phyloP scores from a whole-genome alignment of 2,329 filamentous ascomycete genomes.

The Drechmeria coniospora region DNA sequence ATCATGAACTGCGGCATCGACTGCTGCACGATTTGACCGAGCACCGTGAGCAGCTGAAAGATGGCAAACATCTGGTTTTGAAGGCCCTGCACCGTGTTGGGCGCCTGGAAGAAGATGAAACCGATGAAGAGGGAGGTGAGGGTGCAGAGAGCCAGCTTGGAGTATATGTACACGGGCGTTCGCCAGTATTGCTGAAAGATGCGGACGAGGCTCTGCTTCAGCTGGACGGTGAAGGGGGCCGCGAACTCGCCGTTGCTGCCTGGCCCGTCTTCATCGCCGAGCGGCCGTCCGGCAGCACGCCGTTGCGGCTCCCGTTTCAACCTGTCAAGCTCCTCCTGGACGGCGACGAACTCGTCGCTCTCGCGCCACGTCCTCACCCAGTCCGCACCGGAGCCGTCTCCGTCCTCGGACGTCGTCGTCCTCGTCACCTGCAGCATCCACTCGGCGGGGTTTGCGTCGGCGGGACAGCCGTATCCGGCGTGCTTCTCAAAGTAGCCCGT shows the following conservation, averaged over 20 bases:
- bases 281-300: constrained; percentile 7
- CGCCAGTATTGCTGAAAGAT: constrained; percentile 88
- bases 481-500: constrained; percentile 23
- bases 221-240: constrained; percentile 52
- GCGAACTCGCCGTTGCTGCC: constrained; percentile 59
- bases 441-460: constrained; percentile 49
- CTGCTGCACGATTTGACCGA: constrained; percentile 61
- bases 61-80: constrained; percentile 77
- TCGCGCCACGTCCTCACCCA: constrained; percentile 21
- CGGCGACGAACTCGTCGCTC: constrained; percentile 13
- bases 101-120: constrained; percentile 60
- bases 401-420: constrained; percentile 30
- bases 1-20: constrained; percentile 76
- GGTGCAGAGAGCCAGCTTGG: constrained; percentile 54
- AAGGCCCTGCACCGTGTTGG: constrained; percentile 57
- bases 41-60: constrained; percentile 70
- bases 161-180: constrained; percentile 74
- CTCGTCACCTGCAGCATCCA: constrained; percentile 43
- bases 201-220: constrained; percentile 50
- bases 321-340: constrained; percentile 24
- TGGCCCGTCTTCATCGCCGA: constrained; percentile 19
- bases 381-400: constrained; percentile 26
- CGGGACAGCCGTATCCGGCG: constrained; percentile 35
- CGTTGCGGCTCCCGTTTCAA: constrained; percentile 34
- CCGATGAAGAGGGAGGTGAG: constrained; percentile 59